Evolutionary conservation across 192 early-diverging fungal genomes (phyloP), one percentile per base, ranked within the genome.

Genomic region (Coemansia sp.): DNA sequence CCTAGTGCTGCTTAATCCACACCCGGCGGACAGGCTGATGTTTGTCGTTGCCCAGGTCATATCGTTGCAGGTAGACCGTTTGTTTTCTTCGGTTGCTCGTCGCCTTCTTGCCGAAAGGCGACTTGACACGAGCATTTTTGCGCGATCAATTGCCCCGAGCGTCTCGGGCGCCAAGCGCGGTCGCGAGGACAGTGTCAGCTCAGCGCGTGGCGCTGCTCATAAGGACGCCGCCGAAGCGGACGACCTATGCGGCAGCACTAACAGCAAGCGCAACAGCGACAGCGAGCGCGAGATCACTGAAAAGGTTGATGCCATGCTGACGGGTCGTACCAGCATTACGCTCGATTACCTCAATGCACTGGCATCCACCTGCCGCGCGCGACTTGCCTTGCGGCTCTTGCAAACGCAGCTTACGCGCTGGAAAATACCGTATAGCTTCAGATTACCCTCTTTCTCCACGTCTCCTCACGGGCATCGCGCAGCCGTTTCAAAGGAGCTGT

Each of bases 281-380:
- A 50, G 52, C 8, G 73, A 75, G 47, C 60, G 59, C 28, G 68
- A 75, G 27, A 69, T 72, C 5, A 77, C 69, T 0, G 68, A 68
- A 30, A 59, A 52, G 22, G 69, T 68, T 0, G 75, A 71, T 58
- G 72, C 72, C 1, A 81, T 81, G 78, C 55, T 81, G 30, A 67
- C 73, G 0, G 78, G 78, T 1, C 58, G 73, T 47, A 75, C 78
- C 3, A 71, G 68, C 58, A 81, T 81, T 13, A 71, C 62, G 0
- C 65, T 81, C 18, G 78, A 81, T 47, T 81, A 81, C 53, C 58
- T 81, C 16, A 81, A 81, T 27, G 73, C 78, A 4, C 56, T 81
- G 58, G 78, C 73, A 5, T 71, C 72, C 1, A 67, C 57, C 9
- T 74, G 72, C 55, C 68, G 73, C 9, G 73, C 78, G 8, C 72